Conservation (phyloP, 768 basidiomycete genomes). For the Termitomyces sp. region DNA sequence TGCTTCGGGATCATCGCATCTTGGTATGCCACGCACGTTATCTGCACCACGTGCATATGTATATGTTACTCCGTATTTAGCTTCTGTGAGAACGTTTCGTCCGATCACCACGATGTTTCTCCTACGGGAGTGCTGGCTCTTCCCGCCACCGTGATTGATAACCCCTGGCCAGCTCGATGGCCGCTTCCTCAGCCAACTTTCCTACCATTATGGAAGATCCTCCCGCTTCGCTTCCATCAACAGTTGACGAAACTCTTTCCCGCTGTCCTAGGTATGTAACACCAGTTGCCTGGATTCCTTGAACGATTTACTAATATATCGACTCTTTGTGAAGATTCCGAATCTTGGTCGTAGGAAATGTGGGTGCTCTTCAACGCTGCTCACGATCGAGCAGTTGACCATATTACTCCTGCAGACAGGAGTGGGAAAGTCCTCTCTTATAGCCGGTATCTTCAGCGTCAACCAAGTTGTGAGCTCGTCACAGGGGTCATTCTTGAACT, state of each 20-base stretch:
- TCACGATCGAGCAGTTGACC: neutral
- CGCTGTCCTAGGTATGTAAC: too few relatives aligned
- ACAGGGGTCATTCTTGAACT: neutral
- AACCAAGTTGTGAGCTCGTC: neutral
- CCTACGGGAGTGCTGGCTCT: neutral
- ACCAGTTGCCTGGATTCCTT: neutral
- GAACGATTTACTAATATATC: neutral
- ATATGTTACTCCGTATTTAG: neutral
- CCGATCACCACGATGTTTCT: neutral
- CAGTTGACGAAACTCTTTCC: too few relatives aligned
- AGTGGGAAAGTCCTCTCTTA: too few relatives aligned
- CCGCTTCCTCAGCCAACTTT: neutral
- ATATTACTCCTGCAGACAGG: too few relatives aligned
- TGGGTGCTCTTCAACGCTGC: neutral
- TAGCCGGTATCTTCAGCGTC: slow-evolving; percentile 1
- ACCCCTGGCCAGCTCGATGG: neutral
- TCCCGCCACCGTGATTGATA: neutral
- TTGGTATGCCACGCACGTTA: neutral
- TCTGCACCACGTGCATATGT: neutral
- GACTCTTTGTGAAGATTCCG: neutral
- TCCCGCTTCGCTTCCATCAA: neutral
- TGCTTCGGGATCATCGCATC: neutral
- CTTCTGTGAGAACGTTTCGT: neutral
- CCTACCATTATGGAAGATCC: neutral
- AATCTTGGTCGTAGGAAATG: slow-evolving; percentile 2